phyloP scores from a whole-genome alignment of 495 filamentous ascomycete species.

The Terfezia boudieri region DNA sequence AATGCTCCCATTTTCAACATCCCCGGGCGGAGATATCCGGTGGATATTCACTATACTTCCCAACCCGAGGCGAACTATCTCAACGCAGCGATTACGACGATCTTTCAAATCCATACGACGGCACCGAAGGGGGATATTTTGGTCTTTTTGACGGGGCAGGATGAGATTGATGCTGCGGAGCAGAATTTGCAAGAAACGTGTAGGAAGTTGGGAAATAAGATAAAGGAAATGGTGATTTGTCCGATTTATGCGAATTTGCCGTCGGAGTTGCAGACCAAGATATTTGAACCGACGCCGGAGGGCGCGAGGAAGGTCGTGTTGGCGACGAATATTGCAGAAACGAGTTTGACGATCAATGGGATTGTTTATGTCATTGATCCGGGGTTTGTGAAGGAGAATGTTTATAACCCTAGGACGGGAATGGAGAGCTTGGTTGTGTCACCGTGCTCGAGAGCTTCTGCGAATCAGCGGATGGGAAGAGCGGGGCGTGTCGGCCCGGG shows the following conservation, averaged over 20 bases:
- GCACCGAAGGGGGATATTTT: conserved; percentile 55
- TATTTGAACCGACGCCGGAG: conserved; percentile 70
- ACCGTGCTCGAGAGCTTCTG: conserved; percentile 80
- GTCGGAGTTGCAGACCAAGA: conserved; percentile 64
- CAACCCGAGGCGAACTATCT: conserved; percentile 91
- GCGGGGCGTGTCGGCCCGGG: conserved; percentile 84
- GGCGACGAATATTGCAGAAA: conserved; percentile 81
- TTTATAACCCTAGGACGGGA: conserved; percentile 74
- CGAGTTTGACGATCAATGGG: conserved; percentile 68
- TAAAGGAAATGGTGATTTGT: conserved; percentile 68
- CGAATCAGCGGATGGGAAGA: conserved; percentile 78
- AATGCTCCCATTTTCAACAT: conserved; percentile 92
- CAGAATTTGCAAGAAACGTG: conserved; percentile 60
- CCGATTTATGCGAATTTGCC: conserved; percentile 81
- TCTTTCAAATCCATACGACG: conserved; percentile 89
- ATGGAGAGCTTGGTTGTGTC: conserved; percentile 85
- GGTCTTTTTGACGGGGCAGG: conserved; percentile 74
- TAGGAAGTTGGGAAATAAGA: conserved; percentile 55
- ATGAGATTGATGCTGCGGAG: conserved; percentile 73
- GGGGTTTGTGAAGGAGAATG: conserved; percentile 87
- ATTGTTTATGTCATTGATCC: conserved; percentile 85
- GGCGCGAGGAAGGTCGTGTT: conserved; percentile 67
- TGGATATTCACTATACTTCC: conserved; percentile 80
- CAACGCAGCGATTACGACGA: conserved; percentile 71
- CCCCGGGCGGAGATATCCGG: conserved; percentile 71